Conservation (phyloP, 176 grass and related monocot species). For the Dendrocalamus sinicus region DNA sequence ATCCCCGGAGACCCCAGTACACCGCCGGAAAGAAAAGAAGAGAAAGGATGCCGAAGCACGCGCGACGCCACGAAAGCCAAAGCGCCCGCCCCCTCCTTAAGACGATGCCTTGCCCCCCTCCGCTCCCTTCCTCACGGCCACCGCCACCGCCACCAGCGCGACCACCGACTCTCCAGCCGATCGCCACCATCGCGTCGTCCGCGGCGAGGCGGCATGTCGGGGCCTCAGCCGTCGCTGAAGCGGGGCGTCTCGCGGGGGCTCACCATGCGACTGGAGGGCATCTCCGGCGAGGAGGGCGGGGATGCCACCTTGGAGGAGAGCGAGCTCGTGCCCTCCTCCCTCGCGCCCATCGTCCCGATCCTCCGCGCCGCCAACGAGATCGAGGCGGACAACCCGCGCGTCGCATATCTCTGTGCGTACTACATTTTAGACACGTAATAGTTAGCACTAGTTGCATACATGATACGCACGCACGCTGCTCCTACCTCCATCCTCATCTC, state of each 20-base stretch:
- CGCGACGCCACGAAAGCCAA: no score
- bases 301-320: conserved; percentile 52
- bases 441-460: not conserved
- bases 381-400: conserved; percentile 70
- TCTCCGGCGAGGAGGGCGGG: conserved; percentile 47
- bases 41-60: not conserved
- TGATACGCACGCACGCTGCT: not conserved
- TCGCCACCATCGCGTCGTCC: not conserved
- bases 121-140: not conserved
- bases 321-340: conserved; percentile 80
- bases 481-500: no score
- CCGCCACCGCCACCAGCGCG: not conserved
- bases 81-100: conserved; percentile 2
- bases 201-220: conserved; percentile 38
- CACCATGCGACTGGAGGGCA: conserved; percentile 43
- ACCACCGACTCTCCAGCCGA: not conserved
- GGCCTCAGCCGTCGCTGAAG: conserved; percentile 32
- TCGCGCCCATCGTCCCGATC: conserved; percentile 79
- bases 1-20: not conserved
- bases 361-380: conserved; percentile 97
- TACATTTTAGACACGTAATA: not conserved
- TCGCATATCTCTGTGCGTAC: conserved; percentile 83
- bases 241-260: conserved; percentile 42
- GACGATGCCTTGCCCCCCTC: conserved; percentile 45
- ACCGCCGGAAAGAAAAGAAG: not conserved